phyloP scores from a whole-genome alignment of 441 rosid genomes.

The Brassica hybrid region DNA sequence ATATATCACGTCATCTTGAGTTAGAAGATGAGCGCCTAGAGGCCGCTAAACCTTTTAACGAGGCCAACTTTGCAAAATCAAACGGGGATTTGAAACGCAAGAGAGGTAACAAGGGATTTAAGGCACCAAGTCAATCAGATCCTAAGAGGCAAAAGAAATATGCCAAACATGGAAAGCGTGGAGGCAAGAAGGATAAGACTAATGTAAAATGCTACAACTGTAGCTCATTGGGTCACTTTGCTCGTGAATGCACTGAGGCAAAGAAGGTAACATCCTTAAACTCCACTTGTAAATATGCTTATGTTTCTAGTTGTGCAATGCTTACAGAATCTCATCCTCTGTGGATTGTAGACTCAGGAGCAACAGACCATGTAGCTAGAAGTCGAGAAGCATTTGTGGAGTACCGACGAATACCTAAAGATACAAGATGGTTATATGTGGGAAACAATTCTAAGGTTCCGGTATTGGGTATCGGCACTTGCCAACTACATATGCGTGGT shows the following conservation, averaged over 20 bases:
- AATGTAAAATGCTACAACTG: neutral
- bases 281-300: neutral
- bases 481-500: neutral
- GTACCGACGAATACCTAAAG: neutral
- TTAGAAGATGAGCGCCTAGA: neutral
- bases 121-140: neutral
- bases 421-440: conserved; percentile 19
- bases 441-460: neutral
- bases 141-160: neutral
- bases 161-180: neutral
- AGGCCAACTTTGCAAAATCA: neutral
- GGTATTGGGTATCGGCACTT: neutral
- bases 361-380: conserved; percentile 21
- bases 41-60: neutral
- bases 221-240: neutral
- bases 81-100: neutral
- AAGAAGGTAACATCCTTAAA: neutral
- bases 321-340: conserved; percentile 2
- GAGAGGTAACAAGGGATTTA: neutral
- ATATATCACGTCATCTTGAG: conserved; percentile 1
- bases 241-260: neutral
- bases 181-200: neutral
- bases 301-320: conserved; percentile 13
- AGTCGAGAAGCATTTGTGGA: conserved; percentile 14
- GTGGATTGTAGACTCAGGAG: conserved; percentile 22